phyloP scores from a whole-genome alignment of 1,139 yeast genomes.

The Kurtzmaniella quercitrusa region DNA sequence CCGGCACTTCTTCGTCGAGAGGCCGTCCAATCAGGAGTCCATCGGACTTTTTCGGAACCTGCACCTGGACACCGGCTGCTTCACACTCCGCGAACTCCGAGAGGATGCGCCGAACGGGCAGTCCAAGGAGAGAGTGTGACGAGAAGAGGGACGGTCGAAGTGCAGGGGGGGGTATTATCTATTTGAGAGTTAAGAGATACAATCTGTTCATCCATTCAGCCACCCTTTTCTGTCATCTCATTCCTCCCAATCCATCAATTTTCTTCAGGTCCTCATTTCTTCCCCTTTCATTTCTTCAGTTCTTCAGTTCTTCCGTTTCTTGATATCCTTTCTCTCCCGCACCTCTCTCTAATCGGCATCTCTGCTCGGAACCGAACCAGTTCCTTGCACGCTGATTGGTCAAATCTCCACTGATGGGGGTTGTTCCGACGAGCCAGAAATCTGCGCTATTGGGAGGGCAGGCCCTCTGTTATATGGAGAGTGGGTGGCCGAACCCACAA shows the following conservation, averaged over 20 bases:
- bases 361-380: conserved; percentile 1
- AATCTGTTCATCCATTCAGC: no score
- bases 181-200: no score
- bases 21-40: conserved; percentile 1
- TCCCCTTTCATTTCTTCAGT: not conserved
- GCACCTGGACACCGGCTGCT: not conserved
- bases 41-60: conserved; percentile 3
- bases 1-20: not conserved
- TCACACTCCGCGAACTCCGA: conserved; percentile 2
- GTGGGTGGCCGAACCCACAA: not conserved
- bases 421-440: not conserved
- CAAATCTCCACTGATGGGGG: no score
- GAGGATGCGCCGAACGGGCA: not conserved
- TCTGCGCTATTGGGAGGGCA: not conserved
- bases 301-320: no score
- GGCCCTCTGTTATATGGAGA: not conserved
- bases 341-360: not conserved
- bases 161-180: no score
- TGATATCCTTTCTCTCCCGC: not conserved
- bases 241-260: no score
- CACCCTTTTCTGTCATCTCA: no score
- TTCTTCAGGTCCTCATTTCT: not conserved
- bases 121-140: no score
- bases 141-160: not conserved
- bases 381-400: not conserved